Percentiles rank a stretch among this genome's conserved stretches.
phyloP scores from a whole-genome alignment of 257 asterid species.

The Ilex asprella region DNA sequence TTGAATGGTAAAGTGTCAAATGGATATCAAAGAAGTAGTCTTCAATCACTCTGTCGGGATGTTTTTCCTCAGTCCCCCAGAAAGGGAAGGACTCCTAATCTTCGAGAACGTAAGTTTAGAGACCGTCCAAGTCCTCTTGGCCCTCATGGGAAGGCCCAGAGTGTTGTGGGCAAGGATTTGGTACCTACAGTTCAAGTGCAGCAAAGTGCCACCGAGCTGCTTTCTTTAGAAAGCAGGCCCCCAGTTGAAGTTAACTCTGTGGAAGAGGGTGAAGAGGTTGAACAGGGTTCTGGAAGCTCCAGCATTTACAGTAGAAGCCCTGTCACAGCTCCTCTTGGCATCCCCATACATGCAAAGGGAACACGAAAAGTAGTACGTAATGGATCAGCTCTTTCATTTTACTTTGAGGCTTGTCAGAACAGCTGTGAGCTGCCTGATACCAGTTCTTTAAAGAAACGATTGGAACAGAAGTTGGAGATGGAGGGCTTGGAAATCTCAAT shows the following conservation, averaged over 20 bases:
- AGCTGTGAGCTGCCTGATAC: conserved; percentile 58
- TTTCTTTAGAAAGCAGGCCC: conserved; percentile 71
- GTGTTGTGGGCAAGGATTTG: conserved; percentile 50
- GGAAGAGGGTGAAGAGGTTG: conserved; percentile 95
- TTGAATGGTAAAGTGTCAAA: conserved; percentile 38
- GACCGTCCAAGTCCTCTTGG: conserved; percentile 91
- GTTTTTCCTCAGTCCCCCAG: conserved; percentile 62
- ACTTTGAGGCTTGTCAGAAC: conserved; percentile 31
- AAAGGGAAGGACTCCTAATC: conserved; percentile 50
- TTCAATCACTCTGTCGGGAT: conserved; percentile 55
- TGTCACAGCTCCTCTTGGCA: conserved; percentile 80
- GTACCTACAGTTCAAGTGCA: conserved; percentile 53
- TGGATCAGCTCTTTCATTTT: conserved; percentile 14
- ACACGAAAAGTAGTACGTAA: conserved; percentile 29
- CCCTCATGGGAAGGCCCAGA: conserved; percentile 71
- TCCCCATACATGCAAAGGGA: conserved; percentile 28
- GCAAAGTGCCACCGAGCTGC: conserved; percentile 66
- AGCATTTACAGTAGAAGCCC: conserved; percentile 39
- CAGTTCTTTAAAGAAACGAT: conserved; percentile 30
- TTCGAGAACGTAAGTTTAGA: conserved; percentile 50
- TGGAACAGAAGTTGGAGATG: conserved; percentile 52
- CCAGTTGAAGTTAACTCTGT: conserved; percentile 40
- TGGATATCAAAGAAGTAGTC: conserved; percentile 42
- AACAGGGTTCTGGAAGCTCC: conserved; percentile 54
- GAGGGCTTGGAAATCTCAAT: conserved; percentile 66